phyloP scores from a whole-genome alignment of 306 rosid species.

The Vigna angularis region DNA sequence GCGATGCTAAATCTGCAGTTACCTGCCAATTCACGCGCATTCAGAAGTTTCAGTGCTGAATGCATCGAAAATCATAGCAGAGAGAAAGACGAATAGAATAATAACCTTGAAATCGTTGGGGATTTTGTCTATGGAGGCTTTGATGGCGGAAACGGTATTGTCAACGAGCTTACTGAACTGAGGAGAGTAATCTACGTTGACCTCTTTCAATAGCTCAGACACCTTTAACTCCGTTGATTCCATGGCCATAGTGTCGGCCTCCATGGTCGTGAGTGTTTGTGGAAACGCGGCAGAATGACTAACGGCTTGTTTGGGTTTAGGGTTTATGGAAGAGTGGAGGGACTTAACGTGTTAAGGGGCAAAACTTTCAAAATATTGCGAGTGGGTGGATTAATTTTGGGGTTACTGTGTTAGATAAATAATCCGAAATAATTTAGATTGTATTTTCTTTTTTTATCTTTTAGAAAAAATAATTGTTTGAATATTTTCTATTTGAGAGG shows the following conservation, averaged over 20 bases:
- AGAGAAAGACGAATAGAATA: background rate
- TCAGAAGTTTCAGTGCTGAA: background rate
- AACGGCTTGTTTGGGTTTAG: constrained; percentile 4
- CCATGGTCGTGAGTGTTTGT: constrained; percentile 39
- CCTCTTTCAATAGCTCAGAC: constrained; percentile 74
- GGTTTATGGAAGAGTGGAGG: no score
- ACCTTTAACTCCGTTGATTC: constrained; percentile 67
- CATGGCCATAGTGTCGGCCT: constrained; percentile 12
- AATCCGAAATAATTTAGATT: no score
- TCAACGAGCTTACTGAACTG: constrained; percentile 57
- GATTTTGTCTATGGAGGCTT: constrained; percentile 58
- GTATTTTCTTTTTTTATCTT: no score
- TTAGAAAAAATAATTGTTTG: no score
- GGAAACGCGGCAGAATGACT: background rate
- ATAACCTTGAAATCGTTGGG: constrained; percentile 67
- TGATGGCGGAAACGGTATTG: constrained; percentile 62
- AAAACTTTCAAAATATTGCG: no score
- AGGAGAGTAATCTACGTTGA: constrained; percentile 52
- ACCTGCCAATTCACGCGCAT: constrained; percentile 52
- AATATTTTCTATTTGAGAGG: no score
- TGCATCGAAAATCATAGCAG: background rate
- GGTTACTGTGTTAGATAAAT: no score
- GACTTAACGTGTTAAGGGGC: no score
- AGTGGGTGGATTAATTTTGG: no score
- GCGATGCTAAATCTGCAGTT: constrained; percentile 64